Evolutionary conservation across 1,284 basidiomycete genomes (phyloP).

Genomic region (Apiotrichum mycotoxinovorans): DNA sequence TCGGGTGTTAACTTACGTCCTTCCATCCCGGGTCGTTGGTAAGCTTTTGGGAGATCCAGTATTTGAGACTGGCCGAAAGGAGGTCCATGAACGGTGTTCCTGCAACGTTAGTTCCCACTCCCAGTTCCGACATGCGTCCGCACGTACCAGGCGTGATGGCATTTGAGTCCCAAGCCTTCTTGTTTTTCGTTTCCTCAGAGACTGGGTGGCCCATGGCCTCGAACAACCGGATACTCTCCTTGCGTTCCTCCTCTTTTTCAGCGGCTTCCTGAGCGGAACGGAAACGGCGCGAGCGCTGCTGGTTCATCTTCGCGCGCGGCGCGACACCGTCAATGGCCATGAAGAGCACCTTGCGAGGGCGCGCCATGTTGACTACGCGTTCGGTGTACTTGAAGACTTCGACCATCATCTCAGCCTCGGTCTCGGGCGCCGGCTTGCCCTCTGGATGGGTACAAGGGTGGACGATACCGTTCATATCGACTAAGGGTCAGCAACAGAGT

Average conservation of each 20-base stretch:
- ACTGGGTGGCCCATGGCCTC: slow-evolving; percentile 91
- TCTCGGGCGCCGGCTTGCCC: slow-evolving; percentile 89
- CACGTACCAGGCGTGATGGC: slow-evolving; percentile 82
- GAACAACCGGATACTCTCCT: slow-evolving; percentile 77
- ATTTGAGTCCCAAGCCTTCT: slow-evolving; percentile 94
- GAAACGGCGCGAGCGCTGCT: slow-evolving; percentile 94
- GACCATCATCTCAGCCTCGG: slow-evolving; percentile 99
- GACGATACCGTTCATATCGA: slow-evolving; percentile 61
- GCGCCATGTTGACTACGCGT: slow-evolving; percentile 93
- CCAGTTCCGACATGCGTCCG: neutral
- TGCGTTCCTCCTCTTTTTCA: slow-evolving; percentile 82
- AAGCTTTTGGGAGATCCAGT: slow-evolving; percentile 95
- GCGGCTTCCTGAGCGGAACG: slow-evolving; percentile 90
- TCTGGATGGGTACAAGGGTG: slow-evolving; percentile 99
- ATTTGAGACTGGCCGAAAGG: slow-evolving; percentile 80
- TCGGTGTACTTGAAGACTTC: slow-evolving; percentile 98
- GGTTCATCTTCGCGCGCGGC: slow-evolving; percentile 98
- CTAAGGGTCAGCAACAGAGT: slow-evolving; percentile 20
- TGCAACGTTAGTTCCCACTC: neutral
- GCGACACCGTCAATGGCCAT: slow-evolving; percentile 99
- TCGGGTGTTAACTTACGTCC: slow-evolving; percentile 61
- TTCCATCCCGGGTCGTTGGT: slow-evolving; percentile 96
- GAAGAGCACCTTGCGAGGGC: slow-evolving; percentile 90
- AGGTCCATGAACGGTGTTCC: slow-evolving; percentile 95
- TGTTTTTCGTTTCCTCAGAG: slow-evolving; percentile 77